Evolutionary conservation across 2,329 filamentous ascomycete genomes (phyloP).

Genomic region (Fusarium nurragi): DNA sequence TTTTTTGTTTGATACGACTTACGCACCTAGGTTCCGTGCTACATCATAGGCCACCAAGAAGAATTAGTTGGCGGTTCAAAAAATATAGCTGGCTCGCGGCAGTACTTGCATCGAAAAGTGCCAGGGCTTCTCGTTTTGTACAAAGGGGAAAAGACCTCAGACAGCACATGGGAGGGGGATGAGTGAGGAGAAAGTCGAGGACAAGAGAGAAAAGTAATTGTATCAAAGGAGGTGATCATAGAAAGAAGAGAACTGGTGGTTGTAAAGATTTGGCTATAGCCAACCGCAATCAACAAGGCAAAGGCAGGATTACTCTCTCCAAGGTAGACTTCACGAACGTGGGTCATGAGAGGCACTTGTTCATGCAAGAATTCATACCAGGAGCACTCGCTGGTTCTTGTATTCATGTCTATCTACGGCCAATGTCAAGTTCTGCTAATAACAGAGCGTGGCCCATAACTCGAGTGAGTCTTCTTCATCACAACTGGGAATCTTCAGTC

Average conservation of each 20-base stretch:
- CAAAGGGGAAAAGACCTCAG: not conserved
- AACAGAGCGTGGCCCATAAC: constrained; percentile 33
- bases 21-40: too few relatives aligned
- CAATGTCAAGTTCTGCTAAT: constrained; percentile 30
- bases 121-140: too few relatives aligned
- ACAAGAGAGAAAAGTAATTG: not conserved
- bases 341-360: not conserved
- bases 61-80: too few relatives aligned
- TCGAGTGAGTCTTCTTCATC: constrained; percentile 45
- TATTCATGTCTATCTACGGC: constrained; percentile 33
- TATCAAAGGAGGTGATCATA: not conserved
- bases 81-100: too few relatives aligned
- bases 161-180: not conserved
- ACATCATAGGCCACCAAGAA: too few relatives aligned
- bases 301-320: not conserved
- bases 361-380: not conserved
- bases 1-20: too few relatives aligned
- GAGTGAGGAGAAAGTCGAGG: not conserved
- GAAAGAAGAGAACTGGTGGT: not conserved
- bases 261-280: not conserved
- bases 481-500: constrained; percentile 43
- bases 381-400: constrained; percentile 5
- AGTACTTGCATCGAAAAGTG: too few relatives aligned
- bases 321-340: too few relatives aligned
- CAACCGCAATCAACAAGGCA: not conserved